Evolutionary conservation across 371 early-diverging fungal genomes (phyloP), one percentile per base, ranked within the genome.

Genomic region (Mucor racemosus): DNA sequence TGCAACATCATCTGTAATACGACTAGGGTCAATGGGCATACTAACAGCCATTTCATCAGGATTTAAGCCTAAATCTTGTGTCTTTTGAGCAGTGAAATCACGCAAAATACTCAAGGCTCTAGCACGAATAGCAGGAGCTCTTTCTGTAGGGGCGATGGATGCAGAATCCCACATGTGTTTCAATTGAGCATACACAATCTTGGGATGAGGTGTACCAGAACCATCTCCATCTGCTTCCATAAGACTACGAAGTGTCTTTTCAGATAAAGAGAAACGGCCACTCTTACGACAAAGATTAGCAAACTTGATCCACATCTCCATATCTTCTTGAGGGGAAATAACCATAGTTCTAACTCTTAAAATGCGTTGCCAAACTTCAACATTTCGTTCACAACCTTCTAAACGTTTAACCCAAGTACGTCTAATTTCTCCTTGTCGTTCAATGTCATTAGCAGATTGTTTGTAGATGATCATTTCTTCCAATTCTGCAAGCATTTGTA

Each of bases 251-350:
- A 97, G 74, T 0, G 94, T 95, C 72, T 94, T 92, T 67, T 92
- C 90, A 10, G 97, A 91, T 44, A 96, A 84, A 36, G 84, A 88
- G 66, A 94, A 85, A 34, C 96, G 88, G 14, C 93, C 95, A 50
- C 92, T 90, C 78, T 97, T 96, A 55, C 98, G 91, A 72, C 97
- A 96, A 62, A 98, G 75, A 65, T 95, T 95, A 60, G 95, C 92
- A 79, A 97, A 98, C 77, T 97, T 96, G 75, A 98, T 94, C 90
- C 95, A 95, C 86, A 92, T 92, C 44, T 95, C 97, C 85, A 95
- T 89, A 66, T 97, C 97, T 63, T 95, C 95, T 56, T 90, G 86
- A 14, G 98, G 97, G 0, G 93, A 84, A 17, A 97, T 80, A 0
- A 97, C 98, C 76, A 97, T 87, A 4, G 95, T 87, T 21, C 95